A percentile compares a stretch with the other conserved stretches of the same genome.
Evolutionary conservation across 2,329 filamentous ascomycete genomes (phyloP).

Genomic region (Verticillium isaacii): DNA sequence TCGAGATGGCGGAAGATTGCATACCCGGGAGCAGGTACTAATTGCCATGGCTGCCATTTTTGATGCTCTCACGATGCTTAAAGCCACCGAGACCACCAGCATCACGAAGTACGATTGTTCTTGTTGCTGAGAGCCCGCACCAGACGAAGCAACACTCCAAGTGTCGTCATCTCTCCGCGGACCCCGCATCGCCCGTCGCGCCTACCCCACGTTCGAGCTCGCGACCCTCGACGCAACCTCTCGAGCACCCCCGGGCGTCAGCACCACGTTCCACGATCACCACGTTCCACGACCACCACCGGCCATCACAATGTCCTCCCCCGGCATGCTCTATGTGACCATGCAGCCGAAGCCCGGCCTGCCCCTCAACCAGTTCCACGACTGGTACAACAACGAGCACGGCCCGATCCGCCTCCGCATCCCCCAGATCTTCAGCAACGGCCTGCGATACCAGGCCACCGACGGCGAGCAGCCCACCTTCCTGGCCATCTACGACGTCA

Average conservation of each 20-base stretch:
- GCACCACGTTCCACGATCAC: not conserved
- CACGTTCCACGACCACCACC: not conserved
- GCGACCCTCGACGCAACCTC: not conserved
- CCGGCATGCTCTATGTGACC: conserved; percentile 77
- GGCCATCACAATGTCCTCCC: conserved; percentile 30
- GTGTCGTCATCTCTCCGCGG: not conserved
- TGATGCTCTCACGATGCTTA: not conserved
- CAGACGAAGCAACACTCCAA: not conserved
- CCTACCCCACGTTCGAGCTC: not conserved
- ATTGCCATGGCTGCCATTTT: not conserved
- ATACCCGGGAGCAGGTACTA: not conserved
- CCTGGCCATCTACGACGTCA: conserved; percentile 79
- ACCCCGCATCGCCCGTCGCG: not conserved
- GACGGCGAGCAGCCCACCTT: conserved; percentile 63
- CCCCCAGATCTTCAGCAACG: conserved; percentile 68
- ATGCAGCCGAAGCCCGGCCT: conserved; percentile 73
- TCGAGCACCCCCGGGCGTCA: not conserved
- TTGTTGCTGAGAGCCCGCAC: too few relatives aligned
- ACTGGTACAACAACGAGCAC: conserved; percentile 95
- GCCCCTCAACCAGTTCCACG: conserved; percentile 69
- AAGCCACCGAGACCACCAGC: not conserved
- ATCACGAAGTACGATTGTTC: not conserved
- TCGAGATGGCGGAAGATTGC: not conserved
- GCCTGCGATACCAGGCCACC: conserved; percentile 70
- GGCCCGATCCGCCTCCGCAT: conserved; percentile 75